Evolutionary conservation across 163 green algal genomes (phyloP).

Genomic region (Picocystis sp.): DNA sequence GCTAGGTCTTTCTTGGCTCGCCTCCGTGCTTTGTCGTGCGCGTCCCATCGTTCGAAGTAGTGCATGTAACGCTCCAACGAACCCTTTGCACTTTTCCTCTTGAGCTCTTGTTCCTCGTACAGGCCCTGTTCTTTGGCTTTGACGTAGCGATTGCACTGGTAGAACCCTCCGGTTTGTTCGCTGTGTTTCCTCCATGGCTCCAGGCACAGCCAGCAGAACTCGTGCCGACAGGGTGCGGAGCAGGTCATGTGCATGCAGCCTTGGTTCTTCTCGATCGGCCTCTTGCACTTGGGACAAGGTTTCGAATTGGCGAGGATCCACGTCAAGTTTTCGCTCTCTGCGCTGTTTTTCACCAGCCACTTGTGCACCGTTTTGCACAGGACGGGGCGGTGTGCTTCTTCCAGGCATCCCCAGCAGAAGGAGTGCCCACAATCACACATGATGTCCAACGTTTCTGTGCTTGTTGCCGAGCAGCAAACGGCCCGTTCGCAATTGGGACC

Average conservation of each 20-base stretch:
- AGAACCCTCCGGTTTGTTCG: constrained; percentile 88
- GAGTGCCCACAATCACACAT: constrained; percentile 51
- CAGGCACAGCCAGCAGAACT: constrained; percentile 80
- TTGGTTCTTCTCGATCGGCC: constrained; percentile 98
- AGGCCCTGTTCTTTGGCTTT: constrained; percentile 48
- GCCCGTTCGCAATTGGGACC: constrained; percentile 51
- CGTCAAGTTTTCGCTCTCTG: constrained; percentile 88
- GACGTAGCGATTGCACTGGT: constrained; percentile 76
- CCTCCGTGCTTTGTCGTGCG: constrained; percentile 47
- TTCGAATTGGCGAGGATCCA: constrained; percentile 95
- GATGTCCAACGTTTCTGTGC: constrained; percentile 59
- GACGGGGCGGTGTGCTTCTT: constrained; percentile 87
- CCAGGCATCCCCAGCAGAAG: constrained; percentile 86
- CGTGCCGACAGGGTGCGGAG: constrained; percentile 20
- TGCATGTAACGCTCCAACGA: constrained; percentile 92
- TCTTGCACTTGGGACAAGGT: constrained; percentile 55
- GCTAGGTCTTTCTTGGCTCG: too few species aligned
- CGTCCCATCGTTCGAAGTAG: constrained; percentile 94
- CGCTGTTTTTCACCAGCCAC: constrained; percentile 92
- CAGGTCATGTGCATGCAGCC: constrained; percentile 99
- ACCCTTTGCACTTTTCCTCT: constrained; percentile 64
- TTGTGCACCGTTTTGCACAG: constrained; percentile 64
- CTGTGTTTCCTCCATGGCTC: constrained; percentile 78
- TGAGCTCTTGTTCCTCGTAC: constrained; percentile 59
- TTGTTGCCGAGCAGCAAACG: constrained; percentile 36